phyloP scores from a whole-genome alignment of 73 alveolate genomes.

The Paramecium tetraurelia region DNA sequence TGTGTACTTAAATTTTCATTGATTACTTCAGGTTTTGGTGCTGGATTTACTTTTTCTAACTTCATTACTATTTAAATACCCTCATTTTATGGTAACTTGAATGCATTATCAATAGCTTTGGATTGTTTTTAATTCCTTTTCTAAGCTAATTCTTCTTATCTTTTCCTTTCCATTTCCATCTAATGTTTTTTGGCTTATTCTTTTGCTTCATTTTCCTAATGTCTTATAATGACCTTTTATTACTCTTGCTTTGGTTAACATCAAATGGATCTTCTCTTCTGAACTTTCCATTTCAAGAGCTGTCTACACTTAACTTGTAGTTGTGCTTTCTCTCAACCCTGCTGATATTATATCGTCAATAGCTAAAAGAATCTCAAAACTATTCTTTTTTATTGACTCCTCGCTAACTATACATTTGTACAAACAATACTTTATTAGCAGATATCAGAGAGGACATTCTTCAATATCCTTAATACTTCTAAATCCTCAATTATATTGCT shows the following conservation, averaged over 20 bases:
- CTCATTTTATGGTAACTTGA: conserved; percentile 37
- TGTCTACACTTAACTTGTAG: conserved; percentile 84
- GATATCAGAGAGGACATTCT: conserved; percentile 69
- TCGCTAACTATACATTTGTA: conserved; percentile 57
- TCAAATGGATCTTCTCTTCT: conserved; percentile 88
- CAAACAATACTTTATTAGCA: conserved; percentile 59
- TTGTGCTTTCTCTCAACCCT: conserved; percentile 94
- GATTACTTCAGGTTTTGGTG: neutral
- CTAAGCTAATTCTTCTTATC: conserved; percentile 49
- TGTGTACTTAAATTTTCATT: neutral
- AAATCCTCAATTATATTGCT: conserved; percentile 95
- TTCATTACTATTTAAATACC: neutral
- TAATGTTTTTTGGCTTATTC: conserved; percentile 64
- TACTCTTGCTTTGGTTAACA: conserved; percentile 61
- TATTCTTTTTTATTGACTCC: conserved; percentile 82
- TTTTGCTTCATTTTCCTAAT: conserved; percentile 64
- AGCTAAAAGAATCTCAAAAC: conserved; percentile 88
- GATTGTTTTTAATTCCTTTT: neutral
- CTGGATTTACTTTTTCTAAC: neutral
- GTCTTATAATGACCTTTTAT: too few species aligned
- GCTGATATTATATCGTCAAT: conserved; percentile 93
- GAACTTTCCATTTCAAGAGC: conserved; percentile 95
- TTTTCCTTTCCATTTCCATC: conserved; percentile 56
- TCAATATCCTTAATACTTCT: conserved; percentile 86
- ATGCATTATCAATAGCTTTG: neutral